These are phyloP conservation scores for Tolypocladium ovalisporum DNA, from an alignment of 2,329 filamentous ascomycete species.

Conservation along the genomic window DNA sequence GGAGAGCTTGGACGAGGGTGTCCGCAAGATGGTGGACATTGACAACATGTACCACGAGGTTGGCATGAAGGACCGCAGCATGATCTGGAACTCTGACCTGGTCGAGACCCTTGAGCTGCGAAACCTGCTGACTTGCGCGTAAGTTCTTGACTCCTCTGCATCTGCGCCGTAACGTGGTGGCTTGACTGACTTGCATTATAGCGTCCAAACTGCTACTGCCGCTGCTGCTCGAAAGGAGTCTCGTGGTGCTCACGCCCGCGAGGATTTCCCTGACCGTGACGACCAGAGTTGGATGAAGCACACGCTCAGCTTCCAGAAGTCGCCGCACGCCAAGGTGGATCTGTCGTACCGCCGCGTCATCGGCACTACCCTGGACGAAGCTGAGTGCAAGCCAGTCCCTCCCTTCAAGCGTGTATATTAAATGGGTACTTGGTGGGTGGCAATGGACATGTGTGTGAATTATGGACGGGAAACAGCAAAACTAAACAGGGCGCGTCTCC, in stretches of 20 bases:
- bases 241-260: constrained; percentile 90
- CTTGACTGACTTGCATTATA: constrained; percentile 18
- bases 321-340: constrained; percentile 78
- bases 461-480: neutral
- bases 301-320: constrained; percentile 91
- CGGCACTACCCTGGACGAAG: constrained; percentile 77
- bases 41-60: constrained; percentile 72
- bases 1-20: constrained; percentile 87
- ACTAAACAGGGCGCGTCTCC: constrained; percentile 2
- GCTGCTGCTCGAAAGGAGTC: constrained; percentile 95
- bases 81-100: constrained; percentile 99
- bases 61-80: constrained; percentile 94
- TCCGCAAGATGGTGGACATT: constrained; percentile 74
- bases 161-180: neutral
- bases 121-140: constrained; percentile 94
- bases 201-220: constrained; percentile 79
- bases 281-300: constrained; percentile 99
- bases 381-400: constrained; percentile 90
- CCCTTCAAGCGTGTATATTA: constrained; percentile 95
- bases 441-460: neutral
- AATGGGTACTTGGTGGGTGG: constrained; percentile 7
- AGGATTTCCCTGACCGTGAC: constrained; percentile 92
- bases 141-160: constrained; percentile 34
- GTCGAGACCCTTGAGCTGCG: constrained; percentile 92
- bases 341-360: constrained; percentile 79